phyloP scores from a whole-genome alignment of 495 filamentous ascomycete genomes.

The Aspergillus bridgeri region DNA sequence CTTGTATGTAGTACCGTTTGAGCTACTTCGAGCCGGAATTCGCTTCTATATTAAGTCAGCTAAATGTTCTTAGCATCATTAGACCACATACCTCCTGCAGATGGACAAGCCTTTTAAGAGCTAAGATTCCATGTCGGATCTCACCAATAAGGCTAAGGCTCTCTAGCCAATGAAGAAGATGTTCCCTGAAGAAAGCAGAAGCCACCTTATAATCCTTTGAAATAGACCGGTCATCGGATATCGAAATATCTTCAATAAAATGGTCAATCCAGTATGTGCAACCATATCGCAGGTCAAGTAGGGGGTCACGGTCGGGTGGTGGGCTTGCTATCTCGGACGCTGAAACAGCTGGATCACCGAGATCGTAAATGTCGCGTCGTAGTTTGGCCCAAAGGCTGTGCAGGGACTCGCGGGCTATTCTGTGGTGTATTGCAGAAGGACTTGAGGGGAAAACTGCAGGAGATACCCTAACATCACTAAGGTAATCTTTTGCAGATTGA shows the following conservation, averaged over 20 bases:
- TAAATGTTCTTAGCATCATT: neutral
- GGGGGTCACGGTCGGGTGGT: neutral
- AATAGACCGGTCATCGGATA: neutral
- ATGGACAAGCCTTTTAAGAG: neutral
- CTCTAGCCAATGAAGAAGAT: slow-evolving; percentile 10
- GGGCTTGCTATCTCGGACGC: slow-evolving; percentile 1
- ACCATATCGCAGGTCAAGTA: slow-evolving; percentile 3
- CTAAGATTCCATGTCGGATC: slow-evolving; percentile 6
- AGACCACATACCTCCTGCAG: neutral
- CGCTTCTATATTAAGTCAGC: neutral
- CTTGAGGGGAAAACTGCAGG: too few relatives aligned
- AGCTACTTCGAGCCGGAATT: neutral
- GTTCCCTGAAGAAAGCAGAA: slow-evolving; percentile 1
- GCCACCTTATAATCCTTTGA: too few relatives aligned
- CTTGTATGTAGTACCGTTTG: neutral
- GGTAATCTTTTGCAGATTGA: neutral
- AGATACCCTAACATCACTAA: too few relatives aligned
- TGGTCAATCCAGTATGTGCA: slow-evolving; percentile 8
- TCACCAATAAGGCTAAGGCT: slow-evolving; percentile 5
- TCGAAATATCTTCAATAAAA: neutral
- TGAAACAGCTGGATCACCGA: too few relatives aligned
- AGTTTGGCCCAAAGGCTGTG: too few relatives aligned
- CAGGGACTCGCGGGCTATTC: too few relatives aligned
- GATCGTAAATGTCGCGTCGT: too few relatives aligned
- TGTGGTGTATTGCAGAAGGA: too few relatives aligned